A percentile compares a stretch with the other conserved stretches of the same genome.
These are phyloP conservation scores for Mycena pura DNA, from an alignment of 768 basidiomycete genomes.

Conservation along the genomic window DNA sequence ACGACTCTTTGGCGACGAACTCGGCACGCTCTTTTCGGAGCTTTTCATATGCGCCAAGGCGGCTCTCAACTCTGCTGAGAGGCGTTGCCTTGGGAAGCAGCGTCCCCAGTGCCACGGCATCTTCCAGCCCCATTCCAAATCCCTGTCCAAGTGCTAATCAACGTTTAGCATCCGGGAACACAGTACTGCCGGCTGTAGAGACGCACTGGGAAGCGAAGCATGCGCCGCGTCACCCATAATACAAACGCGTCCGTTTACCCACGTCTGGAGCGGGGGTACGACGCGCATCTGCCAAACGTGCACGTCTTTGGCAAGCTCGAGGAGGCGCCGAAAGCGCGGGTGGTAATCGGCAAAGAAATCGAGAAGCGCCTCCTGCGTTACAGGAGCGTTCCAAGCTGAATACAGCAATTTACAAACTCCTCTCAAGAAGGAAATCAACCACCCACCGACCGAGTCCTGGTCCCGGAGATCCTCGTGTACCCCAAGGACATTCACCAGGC, in stretches of 20 bases:
- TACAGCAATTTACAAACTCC: not conserved
- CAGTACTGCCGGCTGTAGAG: not conserved
- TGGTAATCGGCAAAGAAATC: slow-evolving; percentile 22
- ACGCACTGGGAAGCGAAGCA: slow-evolving; percentile 20
- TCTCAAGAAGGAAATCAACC: not conserved
- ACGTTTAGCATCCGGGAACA: not conserved
- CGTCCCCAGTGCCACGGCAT: slow-evolving; percentile 11
- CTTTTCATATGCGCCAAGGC: slow-evolving; percentile 11
- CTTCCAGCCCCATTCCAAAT: slow-evolving; percentile 22
- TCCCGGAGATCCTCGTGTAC: slow-evolving; percentile 20
- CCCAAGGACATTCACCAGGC: slow-evolving; percentile 13
- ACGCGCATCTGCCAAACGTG: slow-evolving; percentile 25
- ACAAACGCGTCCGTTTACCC: slow-evolving; percentile 14
- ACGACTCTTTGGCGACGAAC: slow-evolving; percentile 16
- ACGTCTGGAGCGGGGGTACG: slow-evolving; percentile 10
- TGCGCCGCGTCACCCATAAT: slow-evolving; percentile 20
- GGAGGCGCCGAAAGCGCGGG: slow-evolving; percentile 8
- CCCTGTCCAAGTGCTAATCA: slow-evolving; percentile 18
- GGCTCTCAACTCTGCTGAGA: not conserved
- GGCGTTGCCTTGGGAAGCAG: slow-evolving; percentile 4
- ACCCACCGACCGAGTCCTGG: slow-evolving; percentile 12
- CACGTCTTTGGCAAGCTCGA: slow-evolving; percentile 13
- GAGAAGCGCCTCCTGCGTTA: slow-evolving; percentile 8
- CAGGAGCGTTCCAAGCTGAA: slow-evolving; percentile 16
- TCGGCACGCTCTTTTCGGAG: slow-evolving; percentile 22